phyloP scores from a whole-genome alignment of 2,329 filamentous ascomycete genomes.

The Phialocephala sp. region DNA sequence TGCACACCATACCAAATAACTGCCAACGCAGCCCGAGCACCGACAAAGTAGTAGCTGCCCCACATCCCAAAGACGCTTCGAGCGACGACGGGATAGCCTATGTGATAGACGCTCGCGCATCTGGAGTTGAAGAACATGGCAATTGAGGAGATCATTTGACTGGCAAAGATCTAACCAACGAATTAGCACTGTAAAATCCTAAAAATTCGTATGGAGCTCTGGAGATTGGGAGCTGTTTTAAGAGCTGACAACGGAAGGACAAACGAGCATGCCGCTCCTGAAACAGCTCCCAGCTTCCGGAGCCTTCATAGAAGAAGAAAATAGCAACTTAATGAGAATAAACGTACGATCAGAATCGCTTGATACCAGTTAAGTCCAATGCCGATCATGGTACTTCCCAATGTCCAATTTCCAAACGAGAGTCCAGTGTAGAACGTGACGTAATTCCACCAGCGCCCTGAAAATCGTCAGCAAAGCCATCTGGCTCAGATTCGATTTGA shows the following conservation, averaged over 20 bases:
- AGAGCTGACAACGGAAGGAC: no score
- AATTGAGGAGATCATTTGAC: constrained; percentile 49
- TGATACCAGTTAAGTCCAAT: constrained; percentile 54
- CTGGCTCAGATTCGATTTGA: constrained; percentile 5
- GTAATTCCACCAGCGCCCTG: constrained; percentile 48
- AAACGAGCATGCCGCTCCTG: no score
- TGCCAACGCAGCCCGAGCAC: constrained; percentile 50
- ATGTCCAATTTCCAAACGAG: constrained; percentile 51
- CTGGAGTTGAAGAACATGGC: constrained; percentile 53
- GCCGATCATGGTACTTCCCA: constrained; percentile 48
- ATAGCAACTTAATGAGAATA: no score
- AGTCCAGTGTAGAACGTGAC: constrained; percentile 48
- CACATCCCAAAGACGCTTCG: constrained; percentile 52
- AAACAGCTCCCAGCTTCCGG: no score
- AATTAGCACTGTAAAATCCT: no score
- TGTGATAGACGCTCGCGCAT: constrained; percentile 49
- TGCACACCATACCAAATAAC: constrained; percentile 69
- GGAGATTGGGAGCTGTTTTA: no score
- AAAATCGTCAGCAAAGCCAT: constrained; percentile 12
- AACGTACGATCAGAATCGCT: constrained; percentile 46
- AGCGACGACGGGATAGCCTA: constrained; percentile 47
- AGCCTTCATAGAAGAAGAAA: no score
- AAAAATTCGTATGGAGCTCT: no score
- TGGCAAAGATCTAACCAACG: constrained; percentile 48
- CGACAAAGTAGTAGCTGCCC: constrained; percentile 48